Evolutionary conservation across 1,139 yeast genomes (phyloP).

Genomic region (Zygoascus meyerae): DNA sequence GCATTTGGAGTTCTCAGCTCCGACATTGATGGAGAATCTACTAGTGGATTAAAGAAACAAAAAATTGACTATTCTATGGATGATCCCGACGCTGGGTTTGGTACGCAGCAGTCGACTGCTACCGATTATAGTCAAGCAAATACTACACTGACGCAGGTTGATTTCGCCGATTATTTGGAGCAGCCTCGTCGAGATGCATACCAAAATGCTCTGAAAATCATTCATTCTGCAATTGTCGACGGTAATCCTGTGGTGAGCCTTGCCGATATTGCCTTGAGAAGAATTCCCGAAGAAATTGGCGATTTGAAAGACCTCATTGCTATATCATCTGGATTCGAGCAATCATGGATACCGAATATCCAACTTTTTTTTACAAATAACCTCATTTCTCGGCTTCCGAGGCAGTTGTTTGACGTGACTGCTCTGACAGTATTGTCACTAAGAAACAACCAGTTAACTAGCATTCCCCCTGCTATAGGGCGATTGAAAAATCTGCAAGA

Average conservation of each 20-base stretch:
- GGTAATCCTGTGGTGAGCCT: slow-evolving; percentile 38
- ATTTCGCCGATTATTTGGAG: neutral
- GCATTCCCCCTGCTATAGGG: slow-evolving; percentile 50
- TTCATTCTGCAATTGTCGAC: slow-evolving; percentile 33
- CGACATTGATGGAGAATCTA: slow-evolving; percentile 4
- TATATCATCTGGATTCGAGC: slow-evolving; percentile 12
- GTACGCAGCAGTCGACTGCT: too few species aligned
- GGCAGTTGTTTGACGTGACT: slow-evolving; percentile 44
- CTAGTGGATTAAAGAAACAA: slow-evolving; percentile 3
- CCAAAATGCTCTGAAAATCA: slow-evolving; percentile 16
- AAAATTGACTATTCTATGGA: neutral
- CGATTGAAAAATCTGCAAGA: slow-evolving; percentile 42
- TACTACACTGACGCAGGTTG: neutral
- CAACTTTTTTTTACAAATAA: slow-evolving; percentile 50
- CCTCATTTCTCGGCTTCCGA: slow-evolving; percentile 45
- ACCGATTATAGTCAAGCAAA: neutral
- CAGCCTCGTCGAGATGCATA: slow-evolving; percentile 1
- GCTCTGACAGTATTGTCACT: slow-evolving; percentile 51
- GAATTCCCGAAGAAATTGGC: slow-evolving; percentile 50
- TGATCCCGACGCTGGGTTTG: neutral
- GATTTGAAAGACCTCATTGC: slow-evolving; percentile 48
- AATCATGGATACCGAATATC: slow-evolving; percentile 27
- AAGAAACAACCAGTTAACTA: slow-evolving; percentile 45
- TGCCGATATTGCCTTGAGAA: slow-evolving; percentile 40
- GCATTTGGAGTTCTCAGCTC: neutral